Conservation (phyloP, 768 basidiomycete genomes). For the Lenzites betulinus region DNA sequence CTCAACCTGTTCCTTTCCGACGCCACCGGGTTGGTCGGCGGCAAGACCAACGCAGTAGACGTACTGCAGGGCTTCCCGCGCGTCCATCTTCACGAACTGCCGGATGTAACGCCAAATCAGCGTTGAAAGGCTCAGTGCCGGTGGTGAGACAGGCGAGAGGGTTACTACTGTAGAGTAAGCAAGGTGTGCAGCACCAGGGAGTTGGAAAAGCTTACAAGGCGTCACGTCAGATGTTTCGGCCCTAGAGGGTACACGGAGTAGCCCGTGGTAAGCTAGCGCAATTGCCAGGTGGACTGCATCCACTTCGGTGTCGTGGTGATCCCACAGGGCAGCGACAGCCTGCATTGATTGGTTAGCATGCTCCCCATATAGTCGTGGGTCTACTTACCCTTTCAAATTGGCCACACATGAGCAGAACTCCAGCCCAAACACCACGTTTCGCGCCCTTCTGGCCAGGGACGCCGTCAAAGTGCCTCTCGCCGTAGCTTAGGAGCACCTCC, state of each 20-base stretch:
- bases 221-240: slow-evolving; percentile 85
- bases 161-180: slow-evolving; percentile 51
- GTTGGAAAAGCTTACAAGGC: slow-evolving; percentile 55
- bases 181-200: neutral
- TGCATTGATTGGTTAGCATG: slow-evolving; percentile 30
- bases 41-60: slow-evolving; percentile 84
- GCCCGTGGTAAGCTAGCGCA: slow-evolving; percentile 89
- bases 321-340: slow-evolving; percentile 91
- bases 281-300: slow-evolving; percentile 95
- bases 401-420: slow-evolving; percentile 86
- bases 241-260: slow-evolving; percentile 79
- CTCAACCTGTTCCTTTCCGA: slow-evolving; percentile 86
- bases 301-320: slow-evolving; percentile 82
- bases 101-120: slow-evolving; percentile 92
- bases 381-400: slow-evolving; percentile 85
- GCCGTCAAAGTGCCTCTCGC: slow-evolving; percentile 81
- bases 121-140: slow-evolving; percentile 79
- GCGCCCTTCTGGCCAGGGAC: slow-evolving; percentile 57
- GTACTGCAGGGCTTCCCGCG: slow-evolving; percentile 93
- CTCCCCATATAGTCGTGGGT: neutral
- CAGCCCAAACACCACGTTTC: slow-evolving; percentile 74
- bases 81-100: slow-evolving; percentile 90
- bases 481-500: slow-evolving; percentile 76
- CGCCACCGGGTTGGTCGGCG: slow-evolving; percentile 65
- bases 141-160: slow-evolving; percentile 63